phyloP scores from a whole-genome alignment of 1,284 basidiomycete genomes.

The Nidula niveotomentosa region DNA sequence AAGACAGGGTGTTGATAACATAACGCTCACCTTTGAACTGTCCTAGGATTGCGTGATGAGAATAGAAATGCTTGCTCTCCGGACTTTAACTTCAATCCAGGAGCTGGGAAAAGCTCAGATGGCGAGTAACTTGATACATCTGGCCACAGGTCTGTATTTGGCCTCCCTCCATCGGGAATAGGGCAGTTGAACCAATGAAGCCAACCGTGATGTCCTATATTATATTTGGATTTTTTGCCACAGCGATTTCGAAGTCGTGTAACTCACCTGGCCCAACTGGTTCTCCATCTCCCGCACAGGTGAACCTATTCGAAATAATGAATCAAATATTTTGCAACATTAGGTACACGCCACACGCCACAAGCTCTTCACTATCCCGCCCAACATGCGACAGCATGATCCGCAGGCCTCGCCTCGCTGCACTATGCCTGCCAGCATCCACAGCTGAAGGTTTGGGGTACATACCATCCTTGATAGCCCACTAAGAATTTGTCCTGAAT shows the following conservation, averaged over 20 bases:
- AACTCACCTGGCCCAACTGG: constrained; percentile 56
- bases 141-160: constrained; percentile 75
- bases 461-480: constrained; percentile 83
- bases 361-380: too few species aligned
- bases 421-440: too few species aligned
- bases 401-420: too few species aligned
- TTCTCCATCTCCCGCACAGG: constrained; percentile 65
- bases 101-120: constrained; percentile 66
- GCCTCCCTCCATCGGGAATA: constrained; percentile 61
- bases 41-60: constrained; percentile 71
- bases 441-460: background rate
- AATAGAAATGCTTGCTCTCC: constrained; percentile 67
- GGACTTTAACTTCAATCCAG: constrained; percentile 55
- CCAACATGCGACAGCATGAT: too few species aligned
- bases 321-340: background rate
- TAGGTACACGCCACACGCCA: too few species aligned
- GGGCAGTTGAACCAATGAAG: constrained; percentile 77
- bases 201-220: constrained; percentile 71
- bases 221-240: background rate
- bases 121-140: constrained; percentile 68
- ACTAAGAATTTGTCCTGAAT: constrained; percentile 78
- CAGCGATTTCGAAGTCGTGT: constrained; percentile 1
- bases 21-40: constrained; percentile 54
- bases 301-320: constrained; percentile 47
- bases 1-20: background rate